Evolutionary conservation across 2,329 filamentous ascomycete species (phyloP).

Genomic region (Fusarium sp.): DNA sequence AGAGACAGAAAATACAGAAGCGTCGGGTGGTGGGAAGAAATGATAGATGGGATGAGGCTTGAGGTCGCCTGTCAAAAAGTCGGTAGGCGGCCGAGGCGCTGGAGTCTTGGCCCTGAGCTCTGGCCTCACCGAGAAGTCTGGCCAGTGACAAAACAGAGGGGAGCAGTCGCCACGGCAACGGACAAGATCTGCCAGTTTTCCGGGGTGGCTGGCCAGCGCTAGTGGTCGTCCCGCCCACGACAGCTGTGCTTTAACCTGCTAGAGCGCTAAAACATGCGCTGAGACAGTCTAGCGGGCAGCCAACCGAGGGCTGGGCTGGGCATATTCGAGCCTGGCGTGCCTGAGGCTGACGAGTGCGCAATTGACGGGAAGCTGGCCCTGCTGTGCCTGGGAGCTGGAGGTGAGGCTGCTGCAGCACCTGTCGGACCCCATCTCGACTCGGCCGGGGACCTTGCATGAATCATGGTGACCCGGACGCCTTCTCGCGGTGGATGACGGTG

Average conservation of each 20-base stretch:
- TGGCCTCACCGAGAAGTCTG: not conserved
- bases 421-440: conserved; percentile 14
- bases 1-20: conserved; percentile 21
- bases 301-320: not conserved
- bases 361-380: not conserved
- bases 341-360: not conserved
- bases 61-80: conserved; percentile 36
- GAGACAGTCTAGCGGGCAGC: conserved; percentile 1
- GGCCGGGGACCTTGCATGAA: conserved; percentile 23
- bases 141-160: conserved; percentile 22
- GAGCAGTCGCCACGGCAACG: conserved; percentile 18
- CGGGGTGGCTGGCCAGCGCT: conserved; percentile 10
- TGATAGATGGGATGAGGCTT: conserved; percentile 27
- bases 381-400: conserved; percentile 10
- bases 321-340: not conserved
- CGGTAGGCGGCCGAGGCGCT: conserved; percentile 37
- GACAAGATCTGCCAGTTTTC: not conserved
- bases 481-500: conserved; percentile 13
- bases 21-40: conserved; percentile 25
- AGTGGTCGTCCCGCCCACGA: conserved; percentile 32
- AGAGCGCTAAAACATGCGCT: conserved; percentile 19
- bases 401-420: conserved; percentile 22
- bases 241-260: conserved; percentile 4
- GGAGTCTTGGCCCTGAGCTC: not conserved
- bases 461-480: conserved; percentile 24